These are phyloP conservation scores for Petunia hybrid DNA, from an alignment of 305 asterid species.

Conservation along the genomic window DNA sequence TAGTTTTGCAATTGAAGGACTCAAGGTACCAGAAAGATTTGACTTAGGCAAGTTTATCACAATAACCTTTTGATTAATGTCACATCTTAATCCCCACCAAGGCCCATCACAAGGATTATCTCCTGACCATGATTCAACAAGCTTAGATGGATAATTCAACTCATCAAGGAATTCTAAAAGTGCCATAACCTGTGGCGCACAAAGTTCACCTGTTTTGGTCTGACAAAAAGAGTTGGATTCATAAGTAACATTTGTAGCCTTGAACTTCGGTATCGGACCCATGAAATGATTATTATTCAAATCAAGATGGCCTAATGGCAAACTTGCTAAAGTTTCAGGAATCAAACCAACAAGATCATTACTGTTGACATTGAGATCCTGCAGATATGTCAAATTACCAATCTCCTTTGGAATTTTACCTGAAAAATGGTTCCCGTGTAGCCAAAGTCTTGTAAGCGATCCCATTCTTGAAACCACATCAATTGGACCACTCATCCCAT, in stretches of 20 bases:
- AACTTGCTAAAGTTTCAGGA: conserved; percentile 62
- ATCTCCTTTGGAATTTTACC: conserved; percentile 75
- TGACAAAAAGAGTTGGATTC: conserved; percentile 70
- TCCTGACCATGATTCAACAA: conserved; percentile 76
- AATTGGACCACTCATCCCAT: conserved; percentile 75
- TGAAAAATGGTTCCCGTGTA: conserved; percentile 84
- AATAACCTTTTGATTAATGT: conserved; percentile 49
- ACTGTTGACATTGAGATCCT: conserved; percentile 69
- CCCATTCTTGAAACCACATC: conserved; percentile 60
- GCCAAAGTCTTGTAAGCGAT: conserved; percentile 82
- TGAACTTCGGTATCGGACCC: conserved; percentile 80
- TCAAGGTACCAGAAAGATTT: conserved; percentile 71
- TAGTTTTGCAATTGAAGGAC: conserved; percentile 69
- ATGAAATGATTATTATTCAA: conserved; percentile 77
- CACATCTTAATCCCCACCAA: conserved; percentile 81
- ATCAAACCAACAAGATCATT: conserved; percentile 80
- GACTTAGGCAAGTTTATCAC: conserved; percentile 59
- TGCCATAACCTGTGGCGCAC: conserved; percentile 70
- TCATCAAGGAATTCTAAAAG: conserved; percentile 77
- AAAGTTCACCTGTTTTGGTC: conserved; percentile 53
- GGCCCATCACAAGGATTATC: conserved; percentile 65
- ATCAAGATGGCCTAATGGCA: conserved; percentile 62
- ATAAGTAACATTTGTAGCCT: conserved; percentile 56
- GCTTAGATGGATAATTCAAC: conserved; percentile 64
- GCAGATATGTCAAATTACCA: conserved; percentile 62